A percentile compares a stretch with the other conserved stretches of the same genome.
Conservation (phyloP, 129 eudicot genomes). For the Apium graveolens region DNA sequence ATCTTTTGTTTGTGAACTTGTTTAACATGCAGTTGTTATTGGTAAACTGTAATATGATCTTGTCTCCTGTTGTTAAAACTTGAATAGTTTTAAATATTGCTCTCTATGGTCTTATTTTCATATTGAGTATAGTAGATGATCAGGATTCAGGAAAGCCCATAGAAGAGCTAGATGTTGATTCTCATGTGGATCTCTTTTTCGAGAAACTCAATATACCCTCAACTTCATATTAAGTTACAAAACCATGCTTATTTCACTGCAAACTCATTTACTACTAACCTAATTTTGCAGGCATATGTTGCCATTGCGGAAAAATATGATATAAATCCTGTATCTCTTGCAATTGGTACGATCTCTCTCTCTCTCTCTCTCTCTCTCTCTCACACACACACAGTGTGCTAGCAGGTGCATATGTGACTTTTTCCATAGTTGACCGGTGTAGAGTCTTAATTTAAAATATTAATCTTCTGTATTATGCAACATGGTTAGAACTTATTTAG, state of each 20-base stretch:
- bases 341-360: constrained; percentile 48
- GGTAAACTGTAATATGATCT: not conserved
- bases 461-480: too few species aligned
- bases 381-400: not conserved
- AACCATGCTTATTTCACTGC: not conserved
- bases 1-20: too few species aligned
- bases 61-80: not conserved
- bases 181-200: not conserved
- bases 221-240: not conserved
- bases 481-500: too few species aligned
- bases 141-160: not conserved
- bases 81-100: not conserved
- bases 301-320: constrained; percentile 58
- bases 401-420: not conserved
- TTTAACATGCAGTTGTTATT: not conserved
- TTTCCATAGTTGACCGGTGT: not conserved
- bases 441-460: too few species aligned
- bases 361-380: not conserved
- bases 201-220: not conserved
- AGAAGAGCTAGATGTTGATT: not conserved
- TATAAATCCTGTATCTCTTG: constrained; percentile 82
- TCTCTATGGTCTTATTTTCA: not conserved
- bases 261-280: not conserved
- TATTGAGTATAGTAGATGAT: not conserved
- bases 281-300: constrained; percentile 53